Conservation (phyloP, 1,284 basidiomycete genomes). For the Ceraceosorus guamensis region DNA sequence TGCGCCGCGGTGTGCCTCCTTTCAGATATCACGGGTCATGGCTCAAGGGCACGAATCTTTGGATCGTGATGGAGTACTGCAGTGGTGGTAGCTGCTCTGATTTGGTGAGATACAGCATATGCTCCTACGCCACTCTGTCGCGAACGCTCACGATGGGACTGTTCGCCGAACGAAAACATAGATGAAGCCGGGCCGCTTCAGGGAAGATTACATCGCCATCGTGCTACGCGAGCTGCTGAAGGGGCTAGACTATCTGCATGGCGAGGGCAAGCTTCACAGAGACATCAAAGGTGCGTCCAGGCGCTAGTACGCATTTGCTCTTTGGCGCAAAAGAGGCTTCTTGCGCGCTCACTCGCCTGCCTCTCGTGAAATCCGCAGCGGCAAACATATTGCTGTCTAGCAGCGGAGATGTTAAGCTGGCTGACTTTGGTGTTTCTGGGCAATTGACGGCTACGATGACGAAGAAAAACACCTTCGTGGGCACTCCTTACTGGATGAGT, state of each 20-base stretch:
- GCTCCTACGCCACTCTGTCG: no score
- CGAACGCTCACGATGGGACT: no score
- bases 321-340: no score
- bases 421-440: slow-evolving; percentile 98
- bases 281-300: slow-evolving; percentile 83
- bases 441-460: slow-evolving; percentile 84
- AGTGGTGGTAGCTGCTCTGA: slow-evolving; percentile 56
- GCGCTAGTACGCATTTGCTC: no score
- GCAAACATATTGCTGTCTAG: slow-evolving; percentile 91
- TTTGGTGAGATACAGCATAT: no score
- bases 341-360: slow-evolving; percentile 81
- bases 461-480: slow-evolving; percentile 94
- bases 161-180: slow-evolving; percentile 47
- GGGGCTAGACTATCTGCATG: slow-evolving; percentile 90
- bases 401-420: slow-evolving; percentile 92
- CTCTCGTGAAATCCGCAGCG: slow-evolving; percentile 72
- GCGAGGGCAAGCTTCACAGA: slow-evolving; percentile 90
- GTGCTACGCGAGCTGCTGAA: slow-evolving; percentile 83
- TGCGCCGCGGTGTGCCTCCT: slow-evolving; percentile 1
- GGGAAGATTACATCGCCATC: slow-evolving; percentile 98
- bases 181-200: slow-evolving; percentile 97
- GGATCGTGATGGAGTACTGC: slow-evolving; percentile 98
- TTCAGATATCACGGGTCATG: slow-evolving; percentile 85
- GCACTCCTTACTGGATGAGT: slow-evolving; percentile 72
- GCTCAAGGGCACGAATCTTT: slow-evolving; percentile 83